Percentiles rank a stretch among this genome's conserved stretches.
phyloP scores from a whole-genome alignment of 768 basidiomycete genomes.

The Rhodotorula diobovata region DNA sequence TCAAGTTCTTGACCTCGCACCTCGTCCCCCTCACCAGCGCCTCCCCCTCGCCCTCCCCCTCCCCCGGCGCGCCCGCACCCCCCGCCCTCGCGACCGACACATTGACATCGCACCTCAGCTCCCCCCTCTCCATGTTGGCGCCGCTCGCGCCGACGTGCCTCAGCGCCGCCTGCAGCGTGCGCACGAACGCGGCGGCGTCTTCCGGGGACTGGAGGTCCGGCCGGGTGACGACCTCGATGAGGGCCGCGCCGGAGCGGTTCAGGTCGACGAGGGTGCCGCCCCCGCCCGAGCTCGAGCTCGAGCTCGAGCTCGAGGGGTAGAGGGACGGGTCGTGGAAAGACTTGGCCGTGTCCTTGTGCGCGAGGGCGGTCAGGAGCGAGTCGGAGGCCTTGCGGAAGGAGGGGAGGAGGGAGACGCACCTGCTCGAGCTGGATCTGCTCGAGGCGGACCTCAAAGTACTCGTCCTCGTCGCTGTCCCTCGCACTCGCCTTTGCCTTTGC shows the following conservation, averaged over 20 bases:
- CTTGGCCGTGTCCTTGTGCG: conserved; percentile 78
- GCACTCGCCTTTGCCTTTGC: conserved; percentile 40
- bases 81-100: conserved; percentile 67
- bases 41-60: conserved; percentile 52
- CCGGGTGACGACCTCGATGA: conserved; percentile 94
- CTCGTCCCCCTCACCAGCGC: conserved; percentile 59
- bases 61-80: conserved; percentile 44
- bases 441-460: conserved; percentile 60
- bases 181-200: conserved; percentile 82
- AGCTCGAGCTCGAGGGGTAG: too few relatives aligned
- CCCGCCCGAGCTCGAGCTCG: too few relatives aligned
- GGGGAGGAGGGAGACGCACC: conserved; percentile 51
- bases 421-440: conserved; percentile 95
- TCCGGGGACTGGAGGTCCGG: conserved; percentile 83
- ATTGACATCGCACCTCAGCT: conserved; percentile 90
- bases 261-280: conserved; percentile 67
- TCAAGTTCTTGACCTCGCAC: conserved; percentile 95
- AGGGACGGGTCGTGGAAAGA: conserved; percentile 53
- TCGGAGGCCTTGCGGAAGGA: conserved; percentile 11
- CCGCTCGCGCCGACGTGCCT: conserved; percentile 82
- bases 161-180: conserved; percentile 71
- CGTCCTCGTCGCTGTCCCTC: not conserved
- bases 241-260: conserved; percentile 78
- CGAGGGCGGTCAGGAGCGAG: not conserved
- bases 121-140: conserved; percentile 97